A percentile compares a stretch with the other conserved stretches of the same genome.
Conservation (phyloP, 2,329 filamentous ascomycete genomes). For the Colletotrichum sp. region DNA sequence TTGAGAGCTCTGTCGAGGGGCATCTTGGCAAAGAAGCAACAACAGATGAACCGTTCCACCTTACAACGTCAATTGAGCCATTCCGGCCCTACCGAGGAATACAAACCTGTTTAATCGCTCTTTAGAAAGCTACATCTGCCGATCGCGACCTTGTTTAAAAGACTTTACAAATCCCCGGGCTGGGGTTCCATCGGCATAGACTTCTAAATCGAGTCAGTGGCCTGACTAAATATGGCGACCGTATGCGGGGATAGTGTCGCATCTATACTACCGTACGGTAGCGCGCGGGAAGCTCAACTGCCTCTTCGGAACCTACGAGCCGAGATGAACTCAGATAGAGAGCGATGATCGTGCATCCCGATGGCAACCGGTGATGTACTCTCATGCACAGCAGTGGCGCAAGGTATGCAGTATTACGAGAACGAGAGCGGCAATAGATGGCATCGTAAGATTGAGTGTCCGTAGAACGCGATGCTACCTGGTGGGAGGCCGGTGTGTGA, state of each 20-base stretch:
- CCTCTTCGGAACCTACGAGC: not conserved
- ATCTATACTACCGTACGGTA: not conserved
- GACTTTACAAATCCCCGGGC: not conserved
- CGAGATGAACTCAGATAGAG: not conserved
- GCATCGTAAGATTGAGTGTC: not conserved
- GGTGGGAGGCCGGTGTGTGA: not conserved
- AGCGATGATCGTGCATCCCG: not conserved
- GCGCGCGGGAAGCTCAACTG: not conserved
- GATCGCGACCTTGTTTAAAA: not conserved
- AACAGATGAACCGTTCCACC: not conserved
- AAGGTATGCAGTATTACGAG: not conserved
- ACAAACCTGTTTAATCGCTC: not conserved
- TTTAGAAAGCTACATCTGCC: not conserved
- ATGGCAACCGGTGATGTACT: not conserved
- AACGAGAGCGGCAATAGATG: not conserved
- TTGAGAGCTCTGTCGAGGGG: not conserved
- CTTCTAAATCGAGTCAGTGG: not conserved
- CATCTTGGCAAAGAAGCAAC: not conserved
- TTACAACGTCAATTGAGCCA: not conserved
- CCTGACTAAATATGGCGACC: not conserved
- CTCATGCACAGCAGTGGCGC: not conserved
- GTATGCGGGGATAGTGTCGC: not conserved
- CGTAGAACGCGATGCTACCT: not conserved
- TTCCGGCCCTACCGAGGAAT: not conserved
- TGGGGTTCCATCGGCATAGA: not conserved